Conservation (phyloP, 176 grass and related monocot genomes). For the Carex kokanica region DNA sequence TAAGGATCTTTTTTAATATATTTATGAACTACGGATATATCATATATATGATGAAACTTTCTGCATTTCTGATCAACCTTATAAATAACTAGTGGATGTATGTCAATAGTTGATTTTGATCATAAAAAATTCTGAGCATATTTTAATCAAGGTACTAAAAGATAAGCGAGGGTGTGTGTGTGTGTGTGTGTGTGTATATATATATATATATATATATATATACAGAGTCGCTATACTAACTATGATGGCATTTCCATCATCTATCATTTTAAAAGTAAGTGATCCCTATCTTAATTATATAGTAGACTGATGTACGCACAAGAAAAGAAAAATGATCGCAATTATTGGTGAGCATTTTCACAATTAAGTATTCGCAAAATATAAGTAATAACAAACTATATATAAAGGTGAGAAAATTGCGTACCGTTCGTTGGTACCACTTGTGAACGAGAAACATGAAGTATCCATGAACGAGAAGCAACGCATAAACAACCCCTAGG, state of each 20-base stretch:
- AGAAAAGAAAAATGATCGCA: background rate
- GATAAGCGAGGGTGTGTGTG: background rate
- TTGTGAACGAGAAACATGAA: constrained; percentile 75
- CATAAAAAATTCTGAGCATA: background rate
- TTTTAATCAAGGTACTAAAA: background rate
- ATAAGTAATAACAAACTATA: background rate
- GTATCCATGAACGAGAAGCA: constrained; percentile 73
- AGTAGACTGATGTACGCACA: background rate
- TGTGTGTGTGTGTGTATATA: too few relatives aligned
- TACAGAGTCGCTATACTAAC: background rate
- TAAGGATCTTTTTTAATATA: background rate
- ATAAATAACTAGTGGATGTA: background rate
- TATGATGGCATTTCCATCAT: constrained; percentile 2
- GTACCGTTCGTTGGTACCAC: constrained; percentile 93
- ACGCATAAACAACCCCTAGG: constrained; percentile 59
- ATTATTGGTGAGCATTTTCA: background rate
- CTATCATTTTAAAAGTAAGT: constrained; percentile 10
- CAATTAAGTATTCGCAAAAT: background rate
- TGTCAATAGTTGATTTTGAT: background rate
- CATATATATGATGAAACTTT: background rate
- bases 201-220: background rate
- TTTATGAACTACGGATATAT: background rate
- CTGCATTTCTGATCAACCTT: background rate
- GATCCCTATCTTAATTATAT: background rate
- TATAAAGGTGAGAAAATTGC: background rate